Percentiles rank a stretch among this genome's conserved stretches.
Evolutionary conservation across 1,139 yeast species (phyloP).

Genomic region (Protomyces macrosporus): DNA sequence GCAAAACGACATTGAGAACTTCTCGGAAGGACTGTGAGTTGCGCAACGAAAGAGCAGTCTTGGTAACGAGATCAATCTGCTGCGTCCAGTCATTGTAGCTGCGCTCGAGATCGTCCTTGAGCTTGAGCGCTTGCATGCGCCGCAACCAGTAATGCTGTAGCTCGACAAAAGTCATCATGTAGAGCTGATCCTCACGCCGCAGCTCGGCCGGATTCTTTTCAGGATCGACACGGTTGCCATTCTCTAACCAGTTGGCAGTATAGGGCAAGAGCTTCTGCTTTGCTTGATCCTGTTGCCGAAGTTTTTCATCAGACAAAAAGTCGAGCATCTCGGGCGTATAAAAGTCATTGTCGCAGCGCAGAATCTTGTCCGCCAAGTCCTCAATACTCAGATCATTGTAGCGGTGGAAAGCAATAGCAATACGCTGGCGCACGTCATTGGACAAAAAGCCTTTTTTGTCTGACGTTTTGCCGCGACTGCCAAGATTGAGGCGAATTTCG

Average conservation of each 20-base stretch:
- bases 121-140: slow-evolving; percentile 69
- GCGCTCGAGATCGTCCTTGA: slow-evolving; percentile 61
- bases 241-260: slow-evolving; percentile 48
- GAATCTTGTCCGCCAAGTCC: slow-evolving; percentile 58
- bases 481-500: slow-evolving; percentile 42
- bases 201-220: slow-evolving; percentile 57
- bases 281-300: slow-evolving; percentile 24
- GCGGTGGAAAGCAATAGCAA: slow-evolving; percentile 86
- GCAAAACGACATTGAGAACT: slow-evolving; percentile 68
- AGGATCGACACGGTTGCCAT: slow-evolving; percentile 43
- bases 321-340: slow-evolving; percentile 70
- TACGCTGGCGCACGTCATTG: slow-evolving; percentile 78
- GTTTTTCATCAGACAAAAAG: slow-evolving; percentile 61
- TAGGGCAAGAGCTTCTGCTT: slow-evolving; percentile 58
- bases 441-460: slow-evolving; percentile 57
- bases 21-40: slow-evolving; percentile 60
- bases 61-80: slow-evolving; percentile 62
- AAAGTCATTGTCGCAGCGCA: slow-evolving; percentile 70
- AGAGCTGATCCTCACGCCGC: slow-evolving; percentile 76
- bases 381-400: slow-evolving; percentile 59
- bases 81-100: slow-evolving; percentile 66
- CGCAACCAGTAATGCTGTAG: slow-evolving; percentile 79
- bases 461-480: slow-evolving; percentile 37
- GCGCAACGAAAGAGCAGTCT: slow-evolving; percentile 58
- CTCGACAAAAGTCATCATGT: slow-evolving; percentile 70